Evolutionary conservation across 768 basidiomycete species (phyloP).

Genomic region (Boletales sp.): DNA sequence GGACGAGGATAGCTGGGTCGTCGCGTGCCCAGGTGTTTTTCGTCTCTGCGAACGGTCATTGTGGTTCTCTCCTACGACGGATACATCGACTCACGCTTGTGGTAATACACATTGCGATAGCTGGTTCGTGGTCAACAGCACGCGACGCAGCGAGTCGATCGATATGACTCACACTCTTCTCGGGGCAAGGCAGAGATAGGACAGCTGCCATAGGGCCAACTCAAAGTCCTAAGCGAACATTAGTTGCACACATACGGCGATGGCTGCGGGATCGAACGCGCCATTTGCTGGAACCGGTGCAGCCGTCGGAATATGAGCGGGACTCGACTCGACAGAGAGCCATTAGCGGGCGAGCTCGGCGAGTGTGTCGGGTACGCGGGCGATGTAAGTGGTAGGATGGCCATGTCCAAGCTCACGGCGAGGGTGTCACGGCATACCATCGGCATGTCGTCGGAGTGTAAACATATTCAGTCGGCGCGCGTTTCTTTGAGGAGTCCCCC

Average conservation of each 20-base stretch:
- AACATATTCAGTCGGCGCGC: slow-evolving; percentile 17
- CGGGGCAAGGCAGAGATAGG: slow-evolving; percentile 89
- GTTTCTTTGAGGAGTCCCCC: background rate
- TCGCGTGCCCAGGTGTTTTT: slow-evolving; percentile 99
- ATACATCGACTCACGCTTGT: slow-evolving; percentile 67
- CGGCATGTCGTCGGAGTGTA: slow-evolving; percentile 19
- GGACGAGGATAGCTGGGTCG: slow-evolving; percentile 90
- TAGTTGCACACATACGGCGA: background rate
- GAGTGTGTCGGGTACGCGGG: slow-evolving; percentile 21
- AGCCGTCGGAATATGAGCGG: slow-evolving; percentile 80
- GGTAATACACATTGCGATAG: slow-evolving; percentile 96
- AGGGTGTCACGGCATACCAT: slow-evolving; percentile 9
- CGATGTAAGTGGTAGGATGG: slow-evolving; percentile 32
- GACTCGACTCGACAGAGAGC: slow-evolving; percentile 48
- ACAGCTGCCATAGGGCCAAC: slow-evolving; percentile 92
- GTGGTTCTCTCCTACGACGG: background rate
- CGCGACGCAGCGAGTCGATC: background rate
- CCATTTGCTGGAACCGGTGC: slow-evolving; percentile 86
- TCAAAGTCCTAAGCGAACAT: slow-evolving; percentile 78
- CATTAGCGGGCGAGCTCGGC: slow-evolving; percentile 9
- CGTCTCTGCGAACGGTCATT: slow-evolving; percentile 59
- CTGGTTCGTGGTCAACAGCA: slow-evolving; percentile 36
- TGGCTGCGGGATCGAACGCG: slow-evolving; percentile 26
- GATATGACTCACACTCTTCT: slow-evolving; percentile 70
- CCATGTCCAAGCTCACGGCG: slow-evolving; percentile 20